Evolutionary conservation across 768 basidiomycete species (phyloP).

Genomic region (Naganishia vishniacii): DNA sequence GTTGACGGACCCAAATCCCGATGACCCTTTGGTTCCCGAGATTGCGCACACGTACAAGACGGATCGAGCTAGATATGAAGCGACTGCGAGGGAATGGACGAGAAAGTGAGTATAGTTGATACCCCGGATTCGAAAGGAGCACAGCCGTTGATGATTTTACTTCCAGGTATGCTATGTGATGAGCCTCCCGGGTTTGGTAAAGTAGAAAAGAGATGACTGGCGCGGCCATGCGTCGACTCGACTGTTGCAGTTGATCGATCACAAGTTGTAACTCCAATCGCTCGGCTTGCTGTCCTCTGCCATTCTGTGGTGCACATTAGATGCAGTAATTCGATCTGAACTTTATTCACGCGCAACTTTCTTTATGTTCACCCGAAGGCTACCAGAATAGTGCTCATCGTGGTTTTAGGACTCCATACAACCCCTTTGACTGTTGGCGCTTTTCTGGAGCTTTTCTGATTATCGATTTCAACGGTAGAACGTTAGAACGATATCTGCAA

Average conservation of each 20-base stretch:
- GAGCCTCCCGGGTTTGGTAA: not conserved
- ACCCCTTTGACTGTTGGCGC: too few species aligned
- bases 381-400: too few species aligned
- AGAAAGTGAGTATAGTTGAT: constrained; percentile 64
- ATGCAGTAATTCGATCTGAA: constrained; percentile 16
- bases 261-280: constrained; percentile 14
- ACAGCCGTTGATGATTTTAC: not conserved
- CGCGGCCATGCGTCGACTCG: constrained; percentile 12
- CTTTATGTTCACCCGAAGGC: too few species aligned
- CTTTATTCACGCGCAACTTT: not conserved
- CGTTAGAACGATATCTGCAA: too few species aligned
- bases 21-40: constrained; percentile 96
- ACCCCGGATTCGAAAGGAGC: not conserved
- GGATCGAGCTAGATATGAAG: constrained; percentile 91
- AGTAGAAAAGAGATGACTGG: constrained; percentile 19
- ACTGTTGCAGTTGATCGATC: constrained; percentile 8
- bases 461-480: too few species aligned
- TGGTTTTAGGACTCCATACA: too few species aligned
- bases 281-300: constrained; percentile 18
- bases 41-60: constrained; percentile 99
- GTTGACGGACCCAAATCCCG: constrained; percentile 98
- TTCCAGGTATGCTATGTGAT: constrained; percentile 26
- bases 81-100: constrained; percentile 98
- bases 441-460: too few species aligned
- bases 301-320: constrained; percentile 6